Base-by-base conservation (phyloP, 2,329 filamentous ascomycete species). In the Fusarium sublunatum region DNA sequence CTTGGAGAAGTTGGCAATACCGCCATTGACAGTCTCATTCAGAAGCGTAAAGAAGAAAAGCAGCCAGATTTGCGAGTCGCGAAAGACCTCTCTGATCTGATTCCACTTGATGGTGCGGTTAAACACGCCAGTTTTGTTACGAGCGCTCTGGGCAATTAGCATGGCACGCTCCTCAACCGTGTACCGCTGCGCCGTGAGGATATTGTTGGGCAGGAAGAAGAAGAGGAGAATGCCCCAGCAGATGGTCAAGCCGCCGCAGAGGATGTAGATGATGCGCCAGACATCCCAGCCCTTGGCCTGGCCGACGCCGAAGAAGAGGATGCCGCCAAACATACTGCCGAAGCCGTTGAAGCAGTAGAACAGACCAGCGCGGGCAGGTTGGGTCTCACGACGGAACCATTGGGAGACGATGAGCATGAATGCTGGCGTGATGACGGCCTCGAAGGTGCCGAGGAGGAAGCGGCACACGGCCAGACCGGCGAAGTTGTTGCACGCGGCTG, bases 71-170 rank as follows among this genome's bases (percentile, higher is more conserved):
- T 85, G 85, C 15, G 80, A 49, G 57, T 86, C 84, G 5, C 78
- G 57, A 3, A 82, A 56, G 0, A 82, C 81, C 65, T 84, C 82
- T 7, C 75, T 74, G 50, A 85, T 79, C 64, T 84, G 83, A 26
- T 76, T 72, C 64, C 72, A 74, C 60, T 83, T 83, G 71, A 85
- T 81, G n/a, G 73, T 75, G 45, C 77, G 74, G 66, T 81, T 83
- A 15, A 82, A 75, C 11, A 84, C 77, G 19, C 81, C 81, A 1
- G 79, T 81, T 47, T 75, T 72, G 47, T 83, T 80, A 1, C 77
- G 71, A 3, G 77, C 83, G 35, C 91, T 82, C 72, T 88, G 91
- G 56, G 83, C 85, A 3, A 89, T 87, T 0, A 83, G 88, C 44
- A 86, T 78, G 12, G 69, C 70, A 2, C 70, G 67, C 49, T 73